Evolutionary conservation across 768 basidiomycete genomes (phyloP).

Genomic region (Mycena filopes): DNA sequence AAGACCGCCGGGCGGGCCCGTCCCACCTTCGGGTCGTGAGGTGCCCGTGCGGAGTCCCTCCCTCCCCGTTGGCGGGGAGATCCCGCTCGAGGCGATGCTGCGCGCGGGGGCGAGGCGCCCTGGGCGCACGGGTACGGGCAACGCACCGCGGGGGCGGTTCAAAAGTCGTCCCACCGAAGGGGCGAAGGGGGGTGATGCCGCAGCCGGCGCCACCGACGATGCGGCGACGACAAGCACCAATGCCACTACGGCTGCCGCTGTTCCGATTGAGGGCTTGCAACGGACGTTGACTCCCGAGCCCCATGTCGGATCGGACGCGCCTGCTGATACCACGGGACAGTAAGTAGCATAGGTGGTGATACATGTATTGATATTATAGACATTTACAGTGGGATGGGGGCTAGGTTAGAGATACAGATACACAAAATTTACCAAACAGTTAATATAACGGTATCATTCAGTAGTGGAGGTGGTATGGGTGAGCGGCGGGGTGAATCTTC

Average conservation of each 20-base stretch:
- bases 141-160: constrained; percentile 23
- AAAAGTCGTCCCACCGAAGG: constrained; percentile 25
- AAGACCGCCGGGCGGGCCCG: neutral
- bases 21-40: neutral
- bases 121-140: neutral
- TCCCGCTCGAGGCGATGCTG: constrained; percentile 31
- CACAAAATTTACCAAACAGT: neutral
- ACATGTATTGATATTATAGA: constrained; percentile 24
- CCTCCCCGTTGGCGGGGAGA: constrained; percentile 18
- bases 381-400: constrained; percentile 2
- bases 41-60: constrained; percentile 18
- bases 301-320: neutral
- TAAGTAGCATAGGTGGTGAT: constrained; percentile 9
- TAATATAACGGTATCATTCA: neutral
- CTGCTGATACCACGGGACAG: constrained; percentile 1
- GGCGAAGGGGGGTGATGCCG: constrained; percentile 1
- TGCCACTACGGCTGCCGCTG: constrained; percentile 7
- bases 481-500: constrained; percentile 16
- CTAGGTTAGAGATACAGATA: constrained; percentile 5
- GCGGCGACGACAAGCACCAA: neutral
- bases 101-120: constrained; percentile 30
- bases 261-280: constrained; percentile 21
- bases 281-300: constrained; percentile 20
- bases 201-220: neutral
- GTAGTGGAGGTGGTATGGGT: constrained; percentile 13